These are phyloP conservation scores for Trypanosoma melophagium DNA, from an alignment of 208 protist species.

Conservation along the genomic window DNA sequence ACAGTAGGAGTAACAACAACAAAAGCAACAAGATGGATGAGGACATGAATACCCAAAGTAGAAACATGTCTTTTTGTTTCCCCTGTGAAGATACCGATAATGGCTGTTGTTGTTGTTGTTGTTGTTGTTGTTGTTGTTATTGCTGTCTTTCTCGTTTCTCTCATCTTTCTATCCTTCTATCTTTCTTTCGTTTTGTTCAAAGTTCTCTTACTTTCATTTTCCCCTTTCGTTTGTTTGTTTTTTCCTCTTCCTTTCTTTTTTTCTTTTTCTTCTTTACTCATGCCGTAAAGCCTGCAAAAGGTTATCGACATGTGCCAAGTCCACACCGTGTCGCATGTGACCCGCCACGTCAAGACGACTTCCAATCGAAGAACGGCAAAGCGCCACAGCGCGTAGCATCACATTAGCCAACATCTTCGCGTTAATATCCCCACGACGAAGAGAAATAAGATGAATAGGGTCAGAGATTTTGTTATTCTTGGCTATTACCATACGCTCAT, in stretches of 20 bases:
- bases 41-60: too few relatives aligned
- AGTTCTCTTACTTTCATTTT: too few relatives aligned
- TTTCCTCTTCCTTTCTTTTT: neutral
- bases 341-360: slow-evolving; percentile 65
- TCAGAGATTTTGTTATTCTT: slow-evolving; percentile 61
- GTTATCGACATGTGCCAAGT: slow-evolving; percentile 48
- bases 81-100: too few relatives aligned
- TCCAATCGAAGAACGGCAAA: slow-evolving; percentile 58
- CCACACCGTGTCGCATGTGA: slow-evolving; percentile 33
- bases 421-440: slow-evolving; percentile 44
- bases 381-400: slow-evolving; percentile 42
- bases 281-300: slow-evolving; percentile 31
- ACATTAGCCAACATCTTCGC: slow-evolving; percentile 53
- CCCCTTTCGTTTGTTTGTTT: too few relatives aligned
- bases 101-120: too few relatives aligned
- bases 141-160: neutral
- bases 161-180: neutral
- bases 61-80: too few relatives aligned
- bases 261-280: neutral
- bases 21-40: too few relatives aligned
- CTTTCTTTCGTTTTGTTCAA: neutral
- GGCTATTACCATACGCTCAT: slow-evolving; percentile 44
- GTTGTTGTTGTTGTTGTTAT: neutral
- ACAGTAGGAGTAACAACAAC: too few relatives aligned
- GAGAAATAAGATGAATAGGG: slow-evolving; percentile 25